phyloP scores from a whole-genome alignment of 371 early-diverging fungal genomes.

The Mucor indicus region DNA sequence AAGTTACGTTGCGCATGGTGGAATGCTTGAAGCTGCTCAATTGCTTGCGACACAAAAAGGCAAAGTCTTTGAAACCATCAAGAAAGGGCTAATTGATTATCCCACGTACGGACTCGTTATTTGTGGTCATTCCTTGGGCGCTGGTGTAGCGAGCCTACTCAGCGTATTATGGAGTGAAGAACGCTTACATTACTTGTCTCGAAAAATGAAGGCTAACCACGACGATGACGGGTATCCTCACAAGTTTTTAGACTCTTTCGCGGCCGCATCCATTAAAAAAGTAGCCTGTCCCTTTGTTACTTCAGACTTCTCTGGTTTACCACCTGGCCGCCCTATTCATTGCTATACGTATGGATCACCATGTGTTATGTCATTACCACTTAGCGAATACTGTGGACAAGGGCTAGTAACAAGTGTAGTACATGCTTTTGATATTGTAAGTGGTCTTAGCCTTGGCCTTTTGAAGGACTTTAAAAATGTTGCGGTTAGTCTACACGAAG shows the following conservation, averaged over 20 bases:
- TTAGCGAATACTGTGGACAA: constrained; percentile 63
- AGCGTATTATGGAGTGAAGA: constrained; percentile 69
- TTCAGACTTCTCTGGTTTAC: constrained; percentile 60
- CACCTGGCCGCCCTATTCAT: constrained; percentile 70
- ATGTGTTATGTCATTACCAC: constrained; percentile 63
- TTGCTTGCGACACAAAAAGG: constrained; percentile 60
- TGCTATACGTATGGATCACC: constrained; percentile 79
- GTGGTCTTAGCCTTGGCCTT: constrained; percentile 68
- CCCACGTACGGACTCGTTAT: constrained; percentile 76
- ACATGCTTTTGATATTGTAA: constrained; percentile 71
- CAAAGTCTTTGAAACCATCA: constrained; percentile 65
- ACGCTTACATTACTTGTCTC: constrained; percentile 28
- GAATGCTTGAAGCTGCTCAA: constrained; percentile 76
- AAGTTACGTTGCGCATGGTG: constrained; percentile 66
- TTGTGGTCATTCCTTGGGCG: constrained; percentile 82
- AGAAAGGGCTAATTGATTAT: constrained; percentile 58
- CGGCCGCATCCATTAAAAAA: constrained; percentile 5
- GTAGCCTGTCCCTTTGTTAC: constrained; percentile 58
- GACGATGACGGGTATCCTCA: neutral
- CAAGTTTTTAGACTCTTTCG: constrained; percentile 25
- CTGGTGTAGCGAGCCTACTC: constrained; percentile 72
- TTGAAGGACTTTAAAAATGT: constrained; percentile 74
- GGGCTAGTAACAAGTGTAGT: constrained; percentile 75
- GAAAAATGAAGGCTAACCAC: constrained; percentile 13
- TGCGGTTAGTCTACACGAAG: constrained; percentile 65